These are phyloP conservation scores for Fusarium protoensiforme DNA, from an alignment of 2,329 filamentous ascomycete genomes.

Conservation along the genomic window DNA sequence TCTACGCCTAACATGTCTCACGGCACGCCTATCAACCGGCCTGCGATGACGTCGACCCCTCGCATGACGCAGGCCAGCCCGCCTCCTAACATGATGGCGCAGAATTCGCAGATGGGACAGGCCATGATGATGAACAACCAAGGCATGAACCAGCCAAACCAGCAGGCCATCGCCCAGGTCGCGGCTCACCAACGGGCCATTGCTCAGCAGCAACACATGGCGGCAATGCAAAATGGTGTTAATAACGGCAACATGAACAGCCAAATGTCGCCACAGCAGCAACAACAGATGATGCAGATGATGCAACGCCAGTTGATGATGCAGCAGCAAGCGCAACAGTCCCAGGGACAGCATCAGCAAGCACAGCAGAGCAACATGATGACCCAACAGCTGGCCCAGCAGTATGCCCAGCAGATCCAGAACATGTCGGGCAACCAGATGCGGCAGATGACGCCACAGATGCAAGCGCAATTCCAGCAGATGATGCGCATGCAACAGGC, in stretches of 20 bases:
- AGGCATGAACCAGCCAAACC: constrained; percentile 52
- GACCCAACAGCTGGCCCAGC: constrained; percentile 55
- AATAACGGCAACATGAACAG: constrained; percentile 51
- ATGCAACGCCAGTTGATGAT: constrained; percentile 53
- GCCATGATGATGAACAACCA: constrained; percentile 65
- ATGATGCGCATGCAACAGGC: constrained; percentile 51
- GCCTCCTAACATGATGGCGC: constrained; percentile 68
- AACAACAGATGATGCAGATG: constrained; percentile 51
- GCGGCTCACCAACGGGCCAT: constrained; percentile 60
- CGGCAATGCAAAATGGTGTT: constrained; percentile 52
- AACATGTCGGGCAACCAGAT: constrained; percentile 52
- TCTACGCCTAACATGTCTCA: constrained; percentile 71
- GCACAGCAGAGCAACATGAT: constrained; percentile 53
- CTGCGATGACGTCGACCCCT: constrained; percentile 66
- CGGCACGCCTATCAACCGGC: constrained; percentile 67
- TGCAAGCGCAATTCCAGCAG: constrained; percentile 51
- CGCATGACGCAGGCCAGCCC: constrained; percentile 73
- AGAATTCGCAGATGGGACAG: constrained; percentile 64
- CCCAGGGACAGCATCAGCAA: constrained; percentile 41
- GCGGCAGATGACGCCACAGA: constrained; percentile 49
- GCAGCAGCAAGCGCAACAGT: constrained; percentile 46
- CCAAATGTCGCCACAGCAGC: constrained; percentile 53
- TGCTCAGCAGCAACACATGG: constrained; percentile 58
- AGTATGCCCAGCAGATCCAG: constrained; percentile 57
- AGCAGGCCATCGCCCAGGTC: constrained; percentile 57